Evolutionary conservation across 2,329 filamentous ascomycete genomes (phyloP).

Genomic region (Catunica adiposa): DNA sequence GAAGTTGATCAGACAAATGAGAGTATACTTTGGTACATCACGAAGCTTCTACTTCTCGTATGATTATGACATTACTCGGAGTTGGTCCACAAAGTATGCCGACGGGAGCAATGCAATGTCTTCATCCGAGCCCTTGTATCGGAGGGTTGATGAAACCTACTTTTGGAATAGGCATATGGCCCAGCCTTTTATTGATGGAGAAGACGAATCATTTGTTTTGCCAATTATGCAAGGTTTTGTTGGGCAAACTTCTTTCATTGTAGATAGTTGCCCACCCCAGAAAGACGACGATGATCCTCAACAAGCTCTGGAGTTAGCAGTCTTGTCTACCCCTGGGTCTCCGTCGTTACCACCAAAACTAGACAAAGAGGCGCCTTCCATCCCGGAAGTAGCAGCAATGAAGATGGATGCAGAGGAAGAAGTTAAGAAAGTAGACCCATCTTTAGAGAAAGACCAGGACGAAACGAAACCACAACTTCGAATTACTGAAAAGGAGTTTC

Average conservation of each 20-base stretch:
- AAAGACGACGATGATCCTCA: constrained; percentile 28
- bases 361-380: background rate
- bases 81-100: constrained; percentile 27
- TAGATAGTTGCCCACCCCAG: constrained; percentile 45
- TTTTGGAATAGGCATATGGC: constrained; percentile 83
- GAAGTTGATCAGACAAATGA: constrained; percentile 68
- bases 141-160: constrained; percentile 57
- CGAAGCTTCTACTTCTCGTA: constrained; percentile 91
- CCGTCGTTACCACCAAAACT: constrained; percentile 4
- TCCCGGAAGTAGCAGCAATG: constrained; percentile 17
- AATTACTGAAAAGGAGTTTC: constrained; percentile 37
- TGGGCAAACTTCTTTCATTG: constrained; percentile 65
- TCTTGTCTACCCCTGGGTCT: constrained; percentile 20
- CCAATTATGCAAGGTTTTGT: constrained; percentile 91
- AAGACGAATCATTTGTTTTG: constrained; percentile 53
- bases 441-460: background rate
- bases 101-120: constrained; percentile 23
- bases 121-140: constrained; percentile 42
- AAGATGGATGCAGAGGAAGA: background rate
- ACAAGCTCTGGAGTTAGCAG: constrained; percentile 31
- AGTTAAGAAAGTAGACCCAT: constrained; percentile 5
- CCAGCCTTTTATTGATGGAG: constrained; percentile 55
- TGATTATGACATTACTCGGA: constrained; percentile 76
- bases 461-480: background rate
- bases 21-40: constrained; percentile 66